Base-by-base conservation (phyloP, 306 rosid genomes). In the Cicer bijugum region DNA sequence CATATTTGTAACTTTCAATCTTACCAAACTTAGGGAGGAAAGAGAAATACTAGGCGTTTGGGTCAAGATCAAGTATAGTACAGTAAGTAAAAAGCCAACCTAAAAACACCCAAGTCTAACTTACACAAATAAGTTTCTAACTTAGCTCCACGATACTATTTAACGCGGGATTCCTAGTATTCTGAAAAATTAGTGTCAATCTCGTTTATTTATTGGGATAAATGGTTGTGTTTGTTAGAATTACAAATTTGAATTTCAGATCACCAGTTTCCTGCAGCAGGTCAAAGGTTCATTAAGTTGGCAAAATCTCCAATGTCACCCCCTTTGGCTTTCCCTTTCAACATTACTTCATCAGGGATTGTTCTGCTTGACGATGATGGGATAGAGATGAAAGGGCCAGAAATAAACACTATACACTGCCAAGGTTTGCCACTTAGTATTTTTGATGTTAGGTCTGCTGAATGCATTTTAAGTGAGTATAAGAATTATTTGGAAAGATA, bases 281-380 rank as follows among this genome's bases (percentile, higher is more conserved):
- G 89, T 72, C 85, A 85, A 74, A 87, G 91, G 82, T 89, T 85
- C 78, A 88, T 93, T 47, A 93, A 91, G 83, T 65, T 91, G 77
- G 92, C 97, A 19, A 93, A 93, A 75, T 90, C 97, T 73, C 97
- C 97, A 12, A 68, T 93, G 38, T 91, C 98, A 23, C 88, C 98
- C 8, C 91, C 96, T 42, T 79, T 89, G 51, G 87, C 96, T 79
- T 91, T 93, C 85, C 84, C 92, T 75, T 91, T 84, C 77, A 66
- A 23, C 81, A 87, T 93, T 81, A 88, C 89, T 44, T 72, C 94
- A 45, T 88, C 90, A 3, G 92, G 98, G 62, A 78, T 93, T 44
- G 66, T 87, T 72, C 75, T 93, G 84, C 85, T 85, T 42, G 84
- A 75, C 59, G 85, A 91, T 78, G 69, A 76, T 12, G 97, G 98